Evolutionary conservation across 106 monocot genomes (phyloP), one percentile per base, ranked within the genome.

Genomic region (Ottelia alismoides): DNA sequence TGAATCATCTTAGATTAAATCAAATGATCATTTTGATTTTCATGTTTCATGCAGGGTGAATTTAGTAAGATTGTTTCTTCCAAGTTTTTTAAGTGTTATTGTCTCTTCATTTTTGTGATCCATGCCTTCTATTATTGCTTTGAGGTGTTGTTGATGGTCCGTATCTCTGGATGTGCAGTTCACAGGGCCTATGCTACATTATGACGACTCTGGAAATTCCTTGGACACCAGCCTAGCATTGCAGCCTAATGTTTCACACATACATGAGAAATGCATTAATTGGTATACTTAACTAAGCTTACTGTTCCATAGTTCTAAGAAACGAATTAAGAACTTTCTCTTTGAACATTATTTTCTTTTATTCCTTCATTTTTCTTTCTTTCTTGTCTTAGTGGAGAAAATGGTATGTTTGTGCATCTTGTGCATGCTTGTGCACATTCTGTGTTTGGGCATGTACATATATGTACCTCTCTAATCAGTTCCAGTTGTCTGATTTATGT

Each of bases 251-350:
- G 64, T 69, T 40, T 20, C 73, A 29, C 79, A 89, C 74, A 74
- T 77, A 2, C 89, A 89, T 74, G 49, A 74, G 43, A 80, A 74
- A 69, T 89, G 89, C 53, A 61, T 89, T 49, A 80, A 89, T 57
- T 89, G 89, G 89, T 84, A 77, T 30, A 30, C 3, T 20, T n/a
- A n/a, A 11, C 12, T 49, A 3, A 49, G 9, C 5, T 49, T 18
- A 3, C 12, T n/a, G 19, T 14, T 49, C 22, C 35, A 12, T 32
- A 30, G 12, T 55, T n/a, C n/a, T n/a, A n/a, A n/a, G n/a, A n/a
- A n/a, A n/a, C n/a, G n/a, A n/a, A n/a, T n/a, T n/a, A n/a, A n/a
- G n/a, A n/a, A n/a, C n/a, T n/a, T n/a, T n/a, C n/a, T n/a, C n/a
- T n/a, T n/a, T n/a, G n/a, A n/a, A n/a, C n/a, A n/a, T n/a, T n/a